Evolutionary conservation across 2,329 filamentous ascomycete genomes (phyloP).

Genomic region (Plenodomus tracheiphilus): DNA sequence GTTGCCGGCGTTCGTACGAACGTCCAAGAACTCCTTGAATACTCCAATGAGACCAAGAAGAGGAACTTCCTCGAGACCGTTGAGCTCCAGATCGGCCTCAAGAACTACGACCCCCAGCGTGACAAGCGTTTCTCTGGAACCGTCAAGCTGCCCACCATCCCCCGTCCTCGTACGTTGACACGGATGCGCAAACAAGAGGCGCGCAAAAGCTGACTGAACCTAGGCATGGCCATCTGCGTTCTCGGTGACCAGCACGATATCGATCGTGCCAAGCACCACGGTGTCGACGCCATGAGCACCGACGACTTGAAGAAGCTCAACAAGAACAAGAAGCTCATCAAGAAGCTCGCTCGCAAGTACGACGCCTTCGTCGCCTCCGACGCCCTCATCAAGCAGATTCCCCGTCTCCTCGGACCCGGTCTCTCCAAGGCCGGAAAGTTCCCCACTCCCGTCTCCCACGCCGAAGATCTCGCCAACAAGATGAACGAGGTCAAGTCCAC

Average conservation of each 20-base stretch:
- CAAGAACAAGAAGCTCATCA: constrained; percentile 99
- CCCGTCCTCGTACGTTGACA: constrained; percentile 61
- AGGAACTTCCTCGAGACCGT: constrained; percentile 96
- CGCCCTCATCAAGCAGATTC: constrained; percentile 98
- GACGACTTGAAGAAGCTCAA: constrained; percentile 99
- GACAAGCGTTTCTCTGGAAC: constrained; percentile 99
- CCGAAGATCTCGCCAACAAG: constrained; percentile 90
- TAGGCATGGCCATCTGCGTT: constrained; percentile 60
- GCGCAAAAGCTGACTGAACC: constrained; percentile 8
- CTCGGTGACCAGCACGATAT: constrained; percentile 97
- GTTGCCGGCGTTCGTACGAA: constrained; percentile 93
- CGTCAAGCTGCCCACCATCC: constrained; percentile 90
- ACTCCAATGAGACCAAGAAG: constrained; percentile 96
- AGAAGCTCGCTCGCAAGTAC: constrained; percentile 99
- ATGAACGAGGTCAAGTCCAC: constrained; percentile 99
- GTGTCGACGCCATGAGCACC: constrained; percentile 95
- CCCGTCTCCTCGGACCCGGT: constrained; percentile 88
- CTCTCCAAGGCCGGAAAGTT: constrained; percentile 86
- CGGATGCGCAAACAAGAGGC: neutral
- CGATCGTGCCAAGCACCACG: constrained; percentile 99
- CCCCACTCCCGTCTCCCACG: constrained; percentile 96
- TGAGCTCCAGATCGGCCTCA: constrained; percentile 62
- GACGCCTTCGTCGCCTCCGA: constrained; percentile 99
- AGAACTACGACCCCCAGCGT: constrained; percentile 80
- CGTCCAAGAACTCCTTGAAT: constrained; percentile 90